Evolutionary conservation across 257 asterid species (phyloP).

Genomic region (Petunia secreta): DNA sequence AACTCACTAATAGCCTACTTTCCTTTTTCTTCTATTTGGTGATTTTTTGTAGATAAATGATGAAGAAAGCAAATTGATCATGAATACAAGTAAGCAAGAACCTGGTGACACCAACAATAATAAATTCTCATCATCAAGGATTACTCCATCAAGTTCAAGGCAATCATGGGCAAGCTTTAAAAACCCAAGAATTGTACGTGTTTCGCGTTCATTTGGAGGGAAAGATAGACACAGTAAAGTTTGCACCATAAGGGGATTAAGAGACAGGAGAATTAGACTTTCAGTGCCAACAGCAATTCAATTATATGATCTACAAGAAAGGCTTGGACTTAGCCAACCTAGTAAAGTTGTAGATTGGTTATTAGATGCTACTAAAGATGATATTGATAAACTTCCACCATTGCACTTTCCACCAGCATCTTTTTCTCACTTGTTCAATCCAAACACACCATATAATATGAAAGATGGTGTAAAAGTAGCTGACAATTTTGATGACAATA

Average conservation of each 20-base stretch:
- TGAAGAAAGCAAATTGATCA: conserved; percentile 37
- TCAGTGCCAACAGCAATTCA: conserved; percentile 75
- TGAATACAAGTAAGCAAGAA: conserved; percentile 63
- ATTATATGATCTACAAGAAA: conserved; percentile 71
- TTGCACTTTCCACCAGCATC: conserved; percentile 47
- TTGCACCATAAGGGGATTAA: conserved; percentile 63
- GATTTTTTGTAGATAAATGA: conserved; percentile 41
- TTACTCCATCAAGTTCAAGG: conserved; percentile 42
- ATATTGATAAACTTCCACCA: conserved; percentile 73
- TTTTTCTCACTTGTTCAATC: conserved; percentile 14
- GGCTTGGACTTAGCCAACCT: conserved; percentile 70
- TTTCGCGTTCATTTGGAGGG: conserved; percentile 63
- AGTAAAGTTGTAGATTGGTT: conserved; percentile 83
- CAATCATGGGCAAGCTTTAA: conserved; percentile 54
- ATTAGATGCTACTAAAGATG: conserved; percentile 55
- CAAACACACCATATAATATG: too few relatives aligned
- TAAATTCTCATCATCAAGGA: conserved; percentile 28
- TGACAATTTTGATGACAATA: neutral
- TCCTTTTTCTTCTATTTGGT: neutral
- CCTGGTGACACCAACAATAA: conserved; percentile 30
- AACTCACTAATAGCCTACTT: neutral
- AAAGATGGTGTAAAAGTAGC: neutral
- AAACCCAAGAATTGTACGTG: conserved; percentile 74
- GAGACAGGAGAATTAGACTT: conserved; percentile 72
- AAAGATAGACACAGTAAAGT: conserved; percentile 84